Evolutionary conservation across 2,329 filamentous ascomycete species (phyloP).

Genomic region (Coniochaeta hoffmannii): DNA sequence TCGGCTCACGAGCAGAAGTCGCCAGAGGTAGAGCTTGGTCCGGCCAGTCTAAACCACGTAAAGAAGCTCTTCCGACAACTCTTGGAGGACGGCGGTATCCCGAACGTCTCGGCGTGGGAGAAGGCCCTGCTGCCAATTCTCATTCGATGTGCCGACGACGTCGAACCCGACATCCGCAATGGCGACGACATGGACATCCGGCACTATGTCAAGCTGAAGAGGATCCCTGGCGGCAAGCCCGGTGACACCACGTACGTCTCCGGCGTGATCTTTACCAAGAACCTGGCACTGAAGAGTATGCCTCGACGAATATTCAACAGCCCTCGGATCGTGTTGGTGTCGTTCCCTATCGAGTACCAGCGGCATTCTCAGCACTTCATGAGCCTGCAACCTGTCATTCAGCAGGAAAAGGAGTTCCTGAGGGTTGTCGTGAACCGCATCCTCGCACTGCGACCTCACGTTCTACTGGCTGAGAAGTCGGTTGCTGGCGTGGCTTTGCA

Average conservation of each 20-base stretch:
- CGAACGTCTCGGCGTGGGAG: slow-evolving; percentile 74
- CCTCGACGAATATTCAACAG: slow-evolving; percentile 67
- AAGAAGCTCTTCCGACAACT: slow-evolving; percentile 78
- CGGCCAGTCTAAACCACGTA: slow-evolving; percentile 82
- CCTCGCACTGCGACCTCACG: slow-evolving; percentile 72
- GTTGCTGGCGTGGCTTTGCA: slow-evolving; percentile 87
- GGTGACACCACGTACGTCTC: slow-evolving; percentile 95
- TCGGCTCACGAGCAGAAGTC: slow-evolving; percentile 70
- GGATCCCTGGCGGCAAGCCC: slow-evolving; percentile 83
- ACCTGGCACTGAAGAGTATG: slow-evolving; percentile 95
- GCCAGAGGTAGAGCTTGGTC: slow-evolving; percentile 76
- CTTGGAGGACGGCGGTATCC: slow-evolving; percentile 66
- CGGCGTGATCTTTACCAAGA: slow-evolving; percentile 95
- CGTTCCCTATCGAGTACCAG: slow-evolving; percentile 93
- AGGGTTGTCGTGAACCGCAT: slow-evolving; percentile 89
- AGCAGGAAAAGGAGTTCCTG: slow-evolving; percentile 91
- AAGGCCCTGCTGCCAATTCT: slow-evolving; percentile 85
- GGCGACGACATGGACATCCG: slow-evolving; percentile 96
- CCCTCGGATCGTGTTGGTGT: slow-evolving; percentile 85
- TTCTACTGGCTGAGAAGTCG: slow-evolving; percentile 87
- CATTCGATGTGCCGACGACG: slow-evolving; percentile 84
- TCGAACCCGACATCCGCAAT: slow-evolving; percentile 82
- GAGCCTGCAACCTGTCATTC: slow-evolving; percentile 94
- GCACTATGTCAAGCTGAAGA: slow-evolving; percentile 96
- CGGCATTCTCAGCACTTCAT: slow-evolving; percentile 90